Conservation (phyloP, 2,329 filamentous ascomycete genomes). For the Botryotinia narcissicola region DNA sequence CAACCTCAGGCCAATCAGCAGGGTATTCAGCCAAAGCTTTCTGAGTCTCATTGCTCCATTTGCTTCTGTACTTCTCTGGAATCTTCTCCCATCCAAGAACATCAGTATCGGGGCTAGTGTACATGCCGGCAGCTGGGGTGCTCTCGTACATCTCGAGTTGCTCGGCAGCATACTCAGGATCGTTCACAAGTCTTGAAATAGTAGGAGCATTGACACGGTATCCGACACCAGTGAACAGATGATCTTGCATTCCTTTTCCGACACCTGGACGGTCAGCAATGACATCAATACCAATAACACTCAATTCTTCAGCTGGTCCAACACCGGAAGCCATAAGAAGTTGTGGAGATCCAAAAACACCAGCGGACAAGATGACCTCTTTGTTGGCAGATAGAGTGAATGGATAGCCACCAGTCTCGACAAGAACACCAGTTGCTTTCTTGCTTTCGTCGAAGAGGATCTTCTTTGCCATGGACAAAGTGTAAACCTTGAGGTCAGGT, state of each 20-base stretch:
- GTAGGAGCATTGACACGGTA: slow-evolving; percentile 20
- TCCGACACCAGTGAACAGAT: slow-evolving; percentile 25
- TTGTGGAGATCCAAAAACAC: slow-evolving; percentile 50
- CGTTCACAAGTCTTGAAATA: background rate
- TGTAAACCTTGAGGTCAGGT: slow-evolving; percentile 41
- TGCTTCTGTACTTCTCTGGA: slow-evolving; percentile 10
- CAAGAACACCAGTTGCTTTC: slow-evolving; percentile 43
- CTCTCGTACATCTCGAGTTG: background rate
- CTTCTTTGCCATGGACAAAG: slow-evolving; percentile 43
- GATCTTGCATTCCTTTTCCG: slow-evolving; percentile 49
- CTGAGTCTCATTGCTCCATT: slow-evolving; percentile 12
- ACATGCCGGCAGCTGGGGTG: slow-evolving; percentile 13
- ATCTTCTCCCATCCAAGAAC: slow-evolving; percentile 28
- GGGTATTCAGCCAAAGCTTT: slow-evolving; percentile 18
- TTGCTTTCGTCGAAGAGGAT: slow-evolving; percentile 45
- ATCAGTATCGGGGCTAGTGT: slow-evolving; percentile 21
- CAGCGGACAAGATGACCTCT: slow-evolving; percentile 45
- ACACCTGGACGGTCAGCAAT: slow-evolving; percentile 49
- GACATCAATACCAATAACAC: slow-evolving; percentile 45
- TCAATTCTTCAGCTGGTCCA: slow-evolving; percentile 44
- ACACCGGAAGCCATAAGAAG: slow-evolving; percentile 48
- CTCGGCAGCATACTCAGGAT: slow-evolving; percentile 6
- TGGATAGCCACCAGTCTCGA: slow-evolving; percentile 27
- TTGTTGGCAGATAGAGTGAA: slow-evolving; percentile 22
- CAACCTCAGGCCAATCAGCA: slow-evolving; percentile 30